phyloP scores from a whole-genome alignment of 2,329 filamentous ascomycete genomes.

The Ploettnerulaceae sp. region DNA sequence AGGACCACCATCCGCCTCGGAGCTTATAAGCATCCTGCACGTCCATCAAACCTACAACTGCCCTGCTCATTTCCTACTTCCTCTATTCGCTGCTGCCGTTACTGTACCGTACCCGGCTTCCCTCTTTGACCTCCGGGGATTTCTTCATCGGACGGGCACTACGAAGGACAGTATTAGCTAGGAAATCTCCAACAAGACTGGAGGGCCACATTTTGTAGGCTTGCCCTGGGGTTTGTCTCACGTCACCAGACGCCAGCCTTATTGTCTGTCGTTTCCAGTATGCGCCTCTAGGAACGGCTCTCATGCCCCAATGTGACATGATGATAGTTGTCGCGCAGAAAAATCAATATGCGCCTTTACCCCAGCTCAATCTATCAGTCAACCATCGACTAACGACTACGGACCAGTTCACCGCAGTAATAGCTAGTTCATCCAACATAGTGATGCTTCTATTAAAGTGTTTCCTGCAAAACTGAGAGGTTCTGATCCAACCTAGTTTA shows the following conservation, averaged over 20 bases:
- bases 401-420: no score
- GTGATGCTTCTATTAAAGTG: no score
- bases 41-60: slow-evolving; percentile 13
- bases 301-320: background rate
- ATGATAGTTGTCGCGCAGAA: background rate
- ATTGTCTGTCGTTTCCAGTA: no score
- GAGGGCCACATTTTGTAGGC: no score
- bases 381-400: no score
- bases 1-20: slow-evolving; percentile 7
- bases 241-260: slow-evolving; percentile 5
- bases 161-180: background rate
- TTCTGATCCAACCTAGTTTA: no score
- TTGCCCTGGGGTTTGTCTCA: background rate
- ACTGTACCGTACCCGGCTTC: slow-evolving; percentile 1
- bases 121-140: background rate
- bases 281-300: no score
- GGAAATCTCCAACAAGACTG: background rate
- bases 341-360: no score
- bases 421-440: no score
- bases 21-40: slow-evolving; percentile 12
- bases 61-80: slow-evolving; percentile 10
- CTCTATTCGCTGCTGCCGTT: slow-evolving; percentile 1
- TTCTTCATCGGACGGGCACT: background rate
- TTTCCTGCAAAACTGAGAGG: no score
- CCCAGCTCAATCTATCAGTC: no score